Base-by-base conservation (phyloP, 805 yeast species). In the Ogataea zsoltii region DNA sequence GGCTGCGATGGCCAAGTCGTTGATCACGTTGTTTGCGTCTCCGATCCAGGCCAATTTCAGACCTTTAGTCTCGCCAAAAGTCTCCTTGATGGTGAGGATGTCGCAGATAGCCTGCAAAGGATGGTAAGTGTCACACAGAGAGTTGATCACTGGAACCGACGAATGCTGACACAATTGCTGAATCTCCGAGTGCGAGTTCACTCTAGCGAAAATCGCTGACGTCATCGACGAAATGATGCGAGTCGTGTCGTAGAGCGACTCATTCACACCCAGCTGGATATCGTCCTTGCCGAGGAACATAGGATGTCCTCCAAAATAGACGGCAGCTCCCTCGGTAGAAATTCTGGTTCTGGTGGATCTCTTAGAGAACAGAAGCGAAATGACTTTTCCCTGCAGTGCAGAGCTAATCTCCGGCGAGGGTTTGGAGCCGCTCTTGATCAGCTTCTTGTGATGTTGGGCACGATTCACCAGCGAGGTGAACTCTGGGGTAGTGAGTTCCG, bases 91-190 rank as follows among this genome's bases (percentile, higher is more conserved):
- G 3, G 98, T 91, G 54, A 88, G 70, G 46, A 94, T 57, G 65
- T 94, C 99, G 46, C 97, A 83, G 52, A 94, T 86, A 3, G 98
- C 96, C 70, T 94, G 99, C 60, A 92, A 73, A 17, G 99, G 99
- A 66, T 94, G 99, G 69, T 77, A 94, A 48, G 72, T 82, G 63
- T 94, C 99, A 72, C 97, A 91, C 38, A 94, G 76, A 0, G 97
- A 88, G 62, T 94, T 94, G 56, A 94, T 89, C 46, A 94, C 85
- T 6, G 99, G 99, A 3, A 89, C 97, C 1, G 79, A 65, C 0
- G 97, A 88, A 63, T 88, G 81, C 58, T 84, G 70, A 42, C 90
- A 82, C 42, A 94, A 73, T 45, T 83, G 85, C 58, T 76, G 79
- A 54, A 94, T 91, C 49, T 92, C 97, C 18, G 79, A 73, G 61